Percentiles rank a stretch among this genome's conserved stretches.
These are phyloP conservation scores for Sarcodon sp. DNA, from an alignment of 768 basidiomycete genomes.

Conservation along the genomic window DNA sequence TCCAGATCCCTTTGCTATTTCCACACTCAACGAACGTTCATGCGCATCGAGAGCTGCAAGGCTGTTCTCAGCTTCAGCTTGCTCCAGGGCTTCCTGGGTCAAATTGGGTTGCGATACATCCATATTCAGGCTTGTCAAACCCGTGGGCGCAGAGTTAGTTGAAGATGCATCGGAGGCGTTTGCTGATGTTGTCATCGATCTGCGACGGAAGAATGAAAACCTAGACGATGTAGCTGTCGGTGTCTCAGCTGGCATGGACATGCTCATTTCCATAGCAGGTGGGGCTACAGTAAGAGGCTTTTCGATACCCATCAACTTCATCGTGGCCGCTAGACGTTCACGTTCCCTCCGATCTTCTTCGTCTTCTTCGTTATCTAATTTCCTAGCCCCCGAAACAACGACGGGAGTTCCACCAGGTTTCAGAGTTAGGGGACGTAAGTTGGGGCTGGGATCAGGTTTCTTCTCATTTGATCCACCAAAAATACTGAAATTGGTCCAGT, in stretches of 20 bases:
- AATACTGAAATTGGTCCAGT: conserved; percentile 71
- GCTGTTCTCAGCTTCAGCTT: conserved; percentile 64
- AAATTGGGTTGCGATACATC: conserved; percentile 23
- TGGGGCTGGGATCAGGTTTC: conserved; percentile 45
- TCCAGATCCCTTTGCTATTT: conserved; percentile 60
- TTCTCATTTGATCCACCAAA: conserved; percentile 40
- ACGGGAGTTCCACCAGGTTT: conserved; percentile 47
- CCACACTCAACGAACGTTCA: conserved; percentile 57
- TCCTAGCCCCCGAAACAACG: conserved; percentile 47
- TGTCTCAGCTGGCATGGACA: conserved; percentile 15
- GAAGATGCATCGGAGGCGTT: conserved; percentile 34
- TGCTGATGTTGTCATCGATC: conserved; percentile 18
- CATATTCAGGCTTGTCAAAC: conserved; percentile 11
- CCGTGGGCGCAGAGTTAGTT: conserved; percentile 27
- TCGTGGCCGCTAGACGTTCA: conserved; percentile 78
- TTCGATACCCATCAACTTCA: conserved; percentile 90
- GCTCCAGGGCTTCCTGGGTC: conserved; percentile 67
- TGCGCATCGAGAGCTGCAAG: conserved; percentile 72
- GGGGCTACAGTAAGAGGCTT: conserved; percentile 41
- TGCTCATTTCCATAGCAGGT: conserved; percentile 12
- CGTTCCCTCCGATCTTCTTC: conserved; percentile 85
- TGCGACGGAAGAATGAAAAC: conserved; percentile 60
- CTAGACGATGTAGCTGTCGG: conserved; percentile 25
- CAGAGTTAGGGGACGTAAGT: conserved; percentile 60
- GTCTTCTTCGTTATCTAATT: conserved; percentile 81